phyloP scores from a whole-genome alignment of 2,329 filamentous ascomycete genomes.

The Ophiostoma populinum region DNA sequence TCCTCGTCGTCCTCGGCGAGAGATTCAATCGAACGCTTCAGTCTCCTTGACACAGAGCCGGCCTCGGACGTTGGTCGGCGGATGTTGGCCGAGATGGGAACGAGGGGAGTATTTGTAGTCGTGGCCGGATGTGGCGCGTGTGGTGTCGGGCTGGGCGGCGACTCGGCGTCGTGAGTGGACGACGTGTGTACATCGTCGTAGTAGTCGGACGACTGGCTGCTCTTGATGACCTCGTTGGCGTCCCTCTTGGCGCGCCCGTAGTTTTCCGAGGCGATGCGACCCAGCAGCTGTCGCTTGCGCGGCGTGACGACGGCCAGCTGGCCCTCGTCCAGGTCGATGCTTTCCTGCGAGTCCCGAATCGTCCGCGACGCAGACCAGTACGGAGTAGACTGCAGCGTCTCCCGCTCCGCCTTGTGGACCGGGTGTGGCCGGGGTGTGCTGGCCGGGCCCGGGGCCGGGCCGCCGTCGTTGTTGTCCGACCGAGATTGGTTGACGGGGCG shows the following conservation, averaged over 20 bases:
- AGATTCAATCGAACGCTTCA: conserved; percentile 8
- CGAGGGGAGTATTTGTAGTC: background rate
- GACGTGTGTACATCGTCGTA: background rate
- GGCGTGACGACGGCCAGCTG: conserved; percentile 25
- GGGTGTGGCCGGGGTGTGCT: too few species aligned
- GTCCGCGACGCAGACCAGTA: too few species aligned
- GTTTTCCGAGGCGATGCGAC: background rate
- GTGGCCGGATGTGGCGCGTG: too few species aligned
- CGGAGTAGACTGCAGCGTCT: too few species aligned
- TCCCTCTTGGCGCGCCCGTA: too few species aligned
- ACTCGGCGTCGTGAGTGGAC: background rate
- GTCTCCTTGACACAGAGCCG: background rate
- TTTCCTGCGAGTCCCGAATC: conserved; percentile 29
- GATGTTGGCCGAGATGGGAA: conserved; percentile 7
- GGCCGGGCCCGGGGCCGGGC: too few species aligned
- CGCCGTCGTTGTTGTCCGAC: conserved; percentile 12
- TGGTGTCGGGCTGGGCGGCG: too few species aligned
- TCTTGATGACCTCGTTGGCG: too few species aligned
- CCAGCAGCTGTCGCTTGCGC: conserved; percentile 17
- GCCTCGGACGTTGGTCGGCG: background rate
- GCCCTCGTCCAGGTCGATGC: conserved; percentile 41
- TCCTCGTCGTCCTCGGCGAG: conserved; percentile 4
- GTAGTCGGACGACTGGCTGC: background rate
- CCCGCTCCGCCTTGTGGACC: too few species aligned
- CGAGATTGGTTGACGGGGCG: conserved; percentile 31